Conservation (phyloP, 768 basidiomycete species). For the Psilocybe subaeruginosa region DNA sequence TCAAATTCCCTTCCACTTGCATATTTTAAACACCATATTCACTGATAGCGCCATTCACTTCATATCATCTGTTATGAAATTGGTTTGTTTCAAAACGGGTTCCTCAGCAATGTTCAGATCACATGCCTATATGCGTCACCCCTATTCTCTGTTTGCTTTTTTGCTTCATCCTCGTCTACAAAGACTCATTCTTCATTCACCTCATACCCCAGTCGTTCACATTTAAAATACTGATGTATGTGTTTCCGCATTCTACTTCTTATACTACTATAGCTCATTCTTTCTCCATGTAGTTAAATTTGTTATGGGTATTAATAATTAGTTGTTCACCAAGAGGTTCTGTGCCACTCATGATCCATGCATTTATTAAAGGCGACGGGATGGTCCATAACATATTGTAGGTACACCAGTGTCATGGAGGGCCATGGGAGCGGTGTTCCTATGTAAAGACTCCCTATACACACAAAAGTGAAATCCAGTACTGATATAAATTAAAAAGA, state of each 20-base stretch:
- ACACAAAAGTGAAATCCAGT: not conserved
- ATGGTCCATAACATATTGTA: constrained; percentile 19
- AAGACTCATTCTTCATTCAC: too few species aligned
- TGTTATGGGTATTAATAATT: too few species aligned
- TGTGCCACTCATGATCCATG: constrained; percentile 7
- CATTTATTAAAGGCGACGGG: constrained; percentile 9
- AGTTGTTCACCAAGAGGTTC: too few species aligned
- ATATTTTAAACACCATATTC: not conserved
- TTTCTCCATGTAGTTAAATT: too few species aligned
- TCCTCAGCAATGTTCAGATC: constrained; percentile 11
- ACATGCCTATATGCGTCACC: too few species aligned
- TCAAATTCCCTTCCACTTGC: too few species aligned
- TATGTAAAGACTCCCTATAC: constrained; percentile 3
- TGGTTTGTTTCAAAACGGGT: constrained; percentile 11
- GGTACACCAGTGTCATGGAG: not conserved
- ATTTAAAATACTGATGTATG: too few species aligned
- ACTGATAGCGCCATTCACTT: not conserved
- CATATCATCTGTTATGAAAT: constrained; percentile 12
- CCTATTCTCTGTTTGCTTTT: too few species aligned
- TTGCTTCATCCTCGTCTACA: too few species aligned
- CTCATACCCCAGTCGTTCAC: too few species aligned
- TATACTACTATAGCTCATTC: too few species aligned
- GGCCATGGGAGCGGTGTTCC: constrained; percentile 12
- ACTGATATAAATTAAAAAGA: not conserved
- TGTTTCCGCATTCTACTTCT: too few species aligned